phyloP scores from a whole-genome alignment of 2,329 filamentous ascomycete species.

The Lojkania enalia region DNA sequence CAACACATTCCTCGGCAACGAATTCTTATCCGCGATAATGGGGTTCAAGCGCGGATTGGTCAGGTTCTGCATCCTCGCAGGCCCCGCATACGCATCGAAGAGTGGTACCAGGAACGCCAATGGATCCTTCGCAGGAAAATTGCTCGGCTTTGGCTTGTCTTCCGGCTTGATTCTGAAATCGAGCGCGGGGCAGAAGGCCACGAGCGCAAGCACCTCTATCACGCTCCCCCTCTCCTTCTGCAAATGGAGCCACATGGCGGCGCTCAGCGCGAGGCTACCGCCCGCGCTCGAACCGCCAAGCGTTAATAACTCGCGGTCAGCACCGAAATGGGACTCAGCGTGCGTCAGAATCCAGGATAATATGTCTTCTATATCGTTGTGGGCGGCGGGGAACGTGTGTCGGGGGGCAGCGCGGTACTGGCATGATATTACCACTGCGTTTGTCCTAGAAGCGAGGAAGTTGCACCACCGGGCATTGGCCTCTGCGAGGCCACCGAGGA shows the following conservation, averaged over 20 bases:
- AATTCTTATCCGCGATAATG: slow-evolving; percentile 38
- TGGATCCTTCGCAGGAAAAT: slow-evolving; percentile 46
- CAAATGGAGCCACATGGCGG: slow-evolving; percentile 12
- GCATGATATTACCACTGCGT: slow-evolving; percentile 45
- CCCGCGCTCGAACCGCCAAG: slow-evolving; percentile 52
- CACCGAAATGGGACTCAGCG: slow-evolving; percentile 41
- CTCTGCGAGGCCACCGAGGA: slow-evolving; percentile 51
- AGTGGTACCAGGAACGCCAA: slow-evolving; percentile 46
- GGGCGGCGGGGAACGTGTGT: slow-evolving; percentile 46
- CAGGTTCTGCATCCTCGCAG: slow-evolving; percentile 28
- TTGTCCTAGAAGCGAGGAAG: slow-evolving; percentile 44
- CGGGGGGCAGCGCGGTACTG: slow-evolving; percentile 50
- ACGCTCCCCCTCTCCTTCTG: slow-evolving; percentile 8
- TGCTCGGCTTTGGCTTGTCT: slow-evolving; percentile 45
- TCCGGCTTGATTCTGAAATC: slow-evolving; percentile 36
- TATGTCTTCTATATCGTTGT: slow-evolving; percentile 51
- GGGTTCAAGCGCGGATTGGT: slow-evolving; percentile 45
- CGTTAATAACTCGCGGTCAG: slow-evolving; percentile 49
- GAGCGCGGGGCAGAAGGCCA: slow-evolving; percentile 47
- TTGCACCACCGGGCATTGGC: slow-evolving; percentile 41
- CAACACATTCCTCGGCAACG: slow-evolving; percentile 46
- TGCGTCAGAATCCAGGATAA: slow-evolving; percentile 48
- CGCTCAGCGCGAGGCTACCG: slow-evolving; percentile 48
- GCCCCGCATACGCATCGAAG: slow-evolving; percentile 50
- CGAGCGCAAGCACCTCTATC: slow-evolving; percentile 42